phyloP scores from a whole-genome alignment of 148 eudicot species.

The Nepenthes mirabilis region DNA sequence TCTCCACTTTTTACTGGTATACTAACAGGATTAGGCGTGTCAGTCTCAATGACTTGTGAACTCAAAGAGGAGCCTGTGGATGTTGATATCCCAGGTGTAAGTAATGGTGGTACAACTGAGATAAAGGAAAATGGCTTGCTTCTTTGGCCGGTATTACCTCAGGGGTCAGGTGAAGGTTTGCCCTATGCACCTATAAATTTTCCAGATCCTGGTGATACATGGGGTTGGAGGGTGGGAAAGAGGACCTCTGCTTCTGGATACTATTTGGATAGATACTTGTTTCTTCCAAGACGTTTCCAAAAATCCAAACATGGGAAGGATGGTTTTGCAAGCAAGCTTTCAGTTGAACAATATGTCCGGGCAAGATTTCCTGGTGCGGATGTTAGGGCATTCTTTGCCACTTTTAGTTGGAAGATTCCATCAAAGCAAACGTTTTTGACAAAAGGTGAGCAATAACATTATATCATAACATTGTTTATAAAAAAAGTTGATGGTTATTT shows the following conservation, averaged over 20 bases:
- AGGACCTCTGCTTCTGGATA: conserved; percentile 42
- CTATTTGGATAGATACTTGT: conserved; percentile 66
- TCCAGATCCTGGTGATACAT: conserved; percentile 66
- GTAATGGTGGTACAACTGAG: conserved; percentile 23
- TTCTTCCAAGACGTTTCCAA: conserved; percentile 42
- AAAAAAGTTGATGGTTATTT: background rate
- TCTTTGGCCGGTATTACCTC: conserved; percentile 51
- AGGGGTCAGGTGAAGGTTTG: conserved; percentile 50
- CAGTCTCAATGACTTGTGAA: conserved; percentile 9
- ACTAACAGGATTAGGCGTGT: no score
- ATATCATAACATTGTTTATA: background rate
- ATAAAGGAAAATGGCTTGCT: conserved; percentile 39
- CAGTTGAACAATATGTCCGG: conserved; percentile 37
- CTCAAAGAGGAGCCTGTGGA: conserved; percentile 39
- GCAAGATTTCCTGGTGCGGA: conserved; percentile 41
- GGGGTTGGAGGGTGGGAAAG: conserved; percentile 76
- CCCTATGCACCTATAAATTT: conserved; percentile 74
- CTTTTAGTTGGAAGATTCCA: conserved; percentile 76
- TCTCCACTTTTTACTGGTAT: no score
- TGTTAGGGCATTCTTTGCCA: conserved; percentile 46
- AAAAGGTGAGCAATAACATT: conserved; percentile 32
- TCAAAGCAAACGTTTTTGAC: conserved; percentile 18
- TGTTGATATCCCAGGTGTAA: conserved; percentile 36
- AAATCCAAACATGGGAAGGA: conserved; percentile 15
- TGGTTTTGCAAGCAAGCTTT: conserved; percentile 49